Conservation (phyloP, 2,329 filamentous ascomycete species). For the Pestalotiopsis sp. region DNA sequence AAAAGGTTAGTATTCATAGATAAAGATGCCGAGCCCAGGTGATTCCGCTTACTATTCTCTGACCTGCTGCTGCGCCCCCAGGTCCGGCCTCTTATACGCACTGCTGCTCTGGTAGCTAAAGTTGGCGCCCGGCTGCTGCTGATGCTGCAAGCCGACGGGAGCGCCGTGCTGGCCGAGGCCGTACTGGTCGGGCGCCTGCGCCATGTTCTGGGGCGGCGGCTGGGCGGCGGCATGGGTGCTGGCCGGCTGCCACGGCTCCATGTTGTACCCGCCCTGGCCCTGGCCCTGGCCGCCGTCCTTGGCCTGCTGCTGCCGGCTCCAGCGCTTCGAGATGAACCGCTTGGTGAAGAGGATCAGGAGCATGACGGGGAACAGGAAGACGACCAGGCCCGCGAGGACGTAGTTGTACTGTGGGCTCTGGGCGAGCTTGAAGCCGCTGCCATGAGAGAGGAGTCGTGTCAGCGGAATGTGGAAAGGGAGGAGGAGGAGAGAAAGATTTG, state of each 20-base stretch:
- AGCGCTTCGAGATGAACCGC: constrained; percentile 32
- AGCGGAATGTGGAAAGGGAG: neutral
- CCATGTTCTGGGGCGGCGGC: neutral
- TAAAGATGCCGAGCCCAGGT: neutral
- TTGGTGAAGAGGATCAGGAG: constrained; percentile 38
- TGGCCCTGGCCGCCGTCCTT: constrained; percentile 15
- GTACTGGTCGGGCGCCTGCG: neutral
- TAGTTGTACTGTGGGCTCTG: constrained; percentile 48
- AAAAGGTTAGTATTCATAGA: neutral
- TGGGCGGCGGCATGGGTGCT: neutral
- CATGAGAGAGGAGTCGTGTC: neutral
- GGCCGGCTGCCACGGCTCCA: constrained; percentile 27
- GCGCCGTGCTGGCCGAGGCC: neutral
- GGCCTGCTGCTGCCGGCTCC: constrained; percentile 31
- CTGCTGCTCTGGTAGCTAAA: constrained; percentile 1
- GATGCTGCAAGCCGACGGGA: neutral
- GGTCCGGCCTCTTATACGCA: neutral
- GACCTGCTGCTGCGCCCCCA: constrained; percentile 12
- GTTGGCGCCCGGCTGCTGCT: constrained; percentile 2
- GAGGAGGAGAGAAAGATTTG: no score
- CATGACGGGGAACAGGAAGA: constrained; percentile 45
- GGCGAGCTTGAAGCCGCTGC: constrained; percentile 60
- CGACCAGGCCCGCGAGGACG: constrained; percentile 49
- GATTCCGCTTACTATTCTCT: constrained; percentile 7
- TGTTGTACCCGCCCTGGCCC: constrained; percentile 22